Evolutionary conservation across 192 early-diverging fungal species (phyloP).

Genomic region (Pilobolus umbonatus): DNA sequence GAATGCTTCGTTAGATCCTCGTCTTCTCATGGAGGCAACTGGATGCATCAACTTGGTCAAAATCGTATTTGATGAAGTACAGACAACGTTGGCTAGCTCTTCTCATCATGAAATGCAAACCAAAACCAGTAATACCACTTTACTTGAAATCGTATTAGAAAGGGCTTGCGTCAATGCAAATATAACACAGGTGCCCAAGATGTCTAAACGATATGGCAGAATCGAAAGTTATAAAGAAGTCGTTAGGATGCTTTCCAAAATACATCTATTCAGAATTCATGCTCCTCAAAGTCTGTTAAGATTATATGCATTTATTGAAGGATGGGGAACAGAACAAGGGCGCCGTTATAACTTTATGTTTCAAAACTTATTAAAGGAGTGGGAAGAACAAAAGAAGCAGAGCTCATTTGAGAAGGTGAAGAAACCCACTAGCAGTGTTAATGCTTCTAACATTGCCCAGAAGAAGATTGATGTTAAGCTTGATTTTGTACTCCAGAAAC

Average conservation of each 20-base stretch:
- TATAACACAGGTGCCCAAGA: slow-evolving; percentile 33
- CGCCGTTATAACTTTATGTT: slow-evolving; percentile 64
- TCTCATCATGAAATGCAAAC: neutral
- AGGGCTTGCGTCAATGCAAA: slow-evolving; percentile 39
- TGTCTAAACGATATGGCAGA: slow-evolving; percentile 23
- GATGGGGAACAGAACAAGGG: slow-evolving; percentile 66
- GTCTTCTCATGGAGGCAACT: slow-evolving; percentile 11
- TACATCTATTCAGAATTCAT: slow-evolving; percentile 41
- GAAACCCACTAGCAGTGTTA: neutral
- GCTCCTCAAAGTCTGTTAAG: slow-evolving; percentile 65
- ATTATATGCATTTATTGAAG: slow-evolving; percentile 69
- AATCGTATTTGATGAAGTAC: slow-evolving; percentile 12
- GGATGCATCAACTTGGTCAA: slow-evolving; percentile 14
- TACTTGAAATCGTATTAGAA: slow-evolving; percentile 41
- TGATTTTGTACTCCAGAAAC: slow-evolving; percentile 53
- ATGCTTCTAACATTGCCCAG: neutral
- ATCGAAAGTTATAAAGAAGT: slow-evolving; percentile 27
- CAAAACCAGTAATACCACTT: neutral
- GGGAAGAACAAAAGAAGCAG: slow-evolving; percentile 51
- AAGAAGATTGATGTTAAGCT: slow-evolving; percentile 52
- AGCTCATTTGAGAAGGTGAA: slow-evolving; percentile 3
- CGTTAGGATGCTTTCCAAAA: slow-evolving; percentile 42
- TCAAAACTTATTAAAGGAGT: slow-evolving; percentile 63
- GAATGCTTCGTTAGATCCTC: neutral
- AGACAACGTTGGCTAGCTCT: no score